A percentile compares a stretch with the other conserved stretches of the same genome.
Evolutionary conservation across 805 yeast species (phyloP).

Genomic region (Starmerella sirachaensis): DNA sequence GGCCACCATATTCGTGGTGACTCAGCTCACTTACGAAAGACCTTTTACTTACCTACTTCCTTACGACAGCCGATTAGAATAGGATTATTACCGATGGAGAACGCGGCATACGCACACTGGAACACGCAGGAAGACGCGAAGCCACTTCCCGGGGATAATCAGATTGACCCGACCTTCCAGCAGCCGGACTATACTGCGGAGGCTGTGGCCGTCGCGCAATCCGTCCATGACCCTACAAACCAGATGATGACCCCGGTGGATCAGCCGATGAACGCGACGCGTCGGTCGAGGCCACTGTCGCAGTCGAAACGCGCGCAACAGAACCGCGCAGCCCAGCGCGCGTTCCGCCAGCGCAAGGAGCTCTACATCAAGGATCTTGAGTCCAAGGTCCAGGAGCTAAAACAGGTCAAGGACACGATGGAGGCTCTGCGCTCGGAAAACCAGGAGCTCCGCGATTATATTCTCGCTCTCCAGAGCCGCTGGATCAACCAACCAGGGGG

Average conservation of each 20-base stretch:
- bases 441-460: conserved; percentile 58
- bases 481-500: conserved; percentile 43
- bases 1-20: conserved; percentile 10
- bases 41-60: conserved; percentile 17
- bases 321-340: conserved; percentile 83
- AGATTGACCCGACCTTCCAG: conserved; percentile 25
- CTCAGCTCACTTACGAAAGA: conserved; percentile 19
- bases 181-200: conserved; percentile 25
- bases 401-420: conserved; percentile 50
- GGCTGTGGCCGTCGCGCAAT: conserved; percentile 25
- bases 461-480: conserved; percentile 55
- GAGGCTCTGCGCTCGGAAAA: conserved; percentile 61
- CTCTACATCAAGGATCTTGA: conserved; percentile 71
- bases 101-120: conserved; percentile 24
- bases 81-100: conserved; percentile 22
- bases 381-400: conserved; percentile 50
- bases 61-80: conserved; percentile 21
- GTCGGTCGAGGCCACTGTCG: conserved; percentile 36
- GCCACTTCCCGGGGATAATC: conserved; percentile 23
- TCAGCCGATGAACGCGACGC: conserved; percentile 24
- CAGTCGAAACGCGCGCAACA: conserved; percentile 80
- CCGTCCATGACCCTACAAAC: conserved; percentile 23
- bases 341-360: conserved; percentile 78
- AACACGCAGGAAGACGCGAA: conserved; percentile 22
- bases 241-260: conserved; percentile 23